Base-by-base conservation (phyloP, 2,329 filamentous ascomycete genomes). In the Madurella mycetomatis region DNA sequence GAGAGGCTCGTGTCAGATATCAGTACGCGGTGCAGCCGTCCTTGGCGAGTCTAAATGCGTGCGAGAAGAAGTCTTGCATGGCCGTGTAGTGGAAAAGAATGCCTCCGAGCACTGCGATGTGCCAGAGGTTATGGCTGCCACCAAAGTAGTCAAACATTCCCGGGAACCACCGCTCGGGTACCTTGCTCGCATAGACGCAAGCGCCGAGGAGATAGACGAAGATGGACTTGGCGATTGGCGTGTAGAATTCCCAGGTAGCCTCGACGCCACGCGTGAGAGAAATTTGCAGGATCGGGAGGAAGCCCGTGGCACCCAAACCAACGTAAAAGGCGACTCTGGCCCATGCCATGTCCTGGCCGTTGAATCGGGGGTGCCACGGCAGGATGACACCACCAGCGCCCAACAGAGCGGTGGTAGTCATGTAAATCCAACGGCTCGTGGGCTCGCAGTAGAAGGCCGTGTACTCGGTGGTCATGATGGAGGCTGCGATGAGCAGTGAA, bases 371-470 rank as follows among this genome's bases (percentile, higher is more conserved):
- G 70, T 96, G 90, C 94, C 94, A 99, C 1, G 94, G 92, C 39
- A 99, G 80, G 59, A 96, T 88, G 60, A 95, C 90, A 53, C 94
- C 94, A 40, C 86, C 88, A 53, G 95, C 74, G 46, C 94, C 94
- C 25, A 99, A 82, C 13, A 86, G 69, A 54, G 88, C 86, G 2
- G 94, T 97, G 47, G 88, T 76, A 41, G 80, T 72, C 76, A 99
- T 94, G 73, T 97, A 99, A 12, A 82, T 77, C 81, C 87, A 94
- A 52, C 92, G 87, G 62, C 88, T 92, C 45, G 88, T 66, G 2
- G 94, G 92, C 66, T 99, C 94, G 75, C 94, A 96, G 76, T 99
- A 99, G 72, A 99, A 99, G 19, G 92, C 94, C 0, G 94, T 96
- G 75, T 97, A 99, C 70, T 99, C 94, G 37, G 91, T 96, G 2